Percentiles rank a stretch among this genome's conserved stretches.
Evolutionary conservation across 371 early-diverging fungal species (phyloP).

Genomic region (Paraphysoderma sedebokerense): DNA sequence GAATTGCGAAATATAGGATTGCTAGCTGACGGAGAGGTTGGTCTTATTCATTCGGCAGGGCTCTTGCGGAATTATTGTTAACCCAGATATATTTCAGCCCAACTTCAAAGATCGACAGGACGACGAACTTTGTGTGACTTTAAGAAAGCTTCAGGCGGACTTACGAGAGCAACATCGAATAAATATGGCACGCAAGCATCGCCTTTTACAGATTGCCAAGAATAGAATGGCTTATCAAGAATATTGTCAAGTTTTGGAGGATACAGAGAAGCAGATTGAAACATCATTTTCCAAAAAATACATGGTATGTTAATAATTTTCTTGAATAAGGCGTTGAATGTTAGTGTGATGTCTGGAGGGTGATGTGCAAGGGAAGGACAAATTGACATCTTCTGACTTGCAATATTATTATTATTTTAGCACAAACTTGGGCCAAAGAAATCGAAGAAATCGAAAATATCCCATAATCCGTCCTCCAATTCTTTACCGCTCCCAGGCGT

Average conservation of each 20-base stretch:
- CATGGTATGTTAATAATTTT: too few species aligned
- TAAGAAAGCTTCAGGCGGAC: conserved; percentile 45
- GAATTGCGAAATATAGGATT: conserved; percentile 67
- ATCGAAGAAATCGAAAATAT: too few species aligned
- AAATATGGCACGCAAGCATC: conserved; percentile 46
- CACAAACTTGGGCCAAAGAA: too few species aligned
- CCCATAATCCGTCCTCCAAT: too few species aligned
- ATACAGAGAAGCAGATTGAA: conserved; percentile 71
- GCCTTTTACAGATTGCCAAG: conserved; percentile 43
- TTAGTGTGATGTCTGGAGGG: too few species aligned
- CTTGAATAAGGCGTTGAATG: too few species aligned
- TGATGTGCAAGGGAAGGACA: too few species aligned
- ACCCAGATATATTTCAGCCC: conserved; percentile 8
- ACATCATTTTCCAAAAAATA: too few species aligned
- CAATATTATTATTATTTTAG: too few species aligned
- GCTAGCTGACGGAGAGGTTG: conserved; percentile 53
- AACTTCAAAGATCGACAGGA: conserved; percentile 54
- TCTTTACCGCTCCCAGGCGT: too few species aligned
- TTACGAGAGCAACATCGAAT: conserved; percentile 46
- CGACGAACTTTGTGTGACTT: conserved; percentile 61
- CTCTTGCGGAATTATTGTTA: neutral
- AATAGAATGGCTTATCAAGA: conserved; percentile 71
- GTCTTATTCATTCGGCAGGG: neutral
- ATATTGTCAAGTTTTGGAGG: conserved; percentile 68
- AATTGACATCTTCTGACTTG: too few species aligned